phyloP scores from a whole-genome alignment of 192 early-diverging fungal species.

The Lobosporangium transversale region DNA sequence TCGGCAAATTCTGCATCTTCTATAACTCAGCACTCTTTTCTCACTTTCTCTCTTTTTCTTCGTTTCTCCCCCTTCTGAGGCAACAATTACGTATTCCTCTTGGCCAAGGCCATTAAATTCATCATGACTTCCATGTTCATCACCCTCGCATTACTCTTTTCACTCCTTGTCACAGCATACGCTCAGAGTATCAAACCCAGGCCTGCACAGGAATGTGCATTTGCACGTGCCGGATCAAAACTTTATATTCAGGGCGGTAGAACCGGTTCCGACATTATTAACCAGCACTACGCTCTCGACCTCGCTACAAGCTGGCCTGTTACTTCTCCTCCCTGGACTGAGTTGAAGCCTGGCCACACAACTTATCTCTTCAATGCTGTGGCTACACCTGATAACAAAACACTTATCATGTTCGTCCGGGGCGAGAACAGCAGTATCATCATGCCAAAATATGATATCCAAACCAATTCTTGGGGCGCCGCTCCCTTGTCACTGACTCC shows the following conservation, averaged over 20 bases:
- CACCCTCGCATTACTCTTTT: not conserved
- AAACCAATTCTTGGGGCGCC: slow-evolving; percentile 9
- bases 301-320: slow-evolving; percentile 14
- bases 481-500: not conserved
- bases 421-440: slow-evolving; percentile 1
- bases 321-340: slow-evolving; percentile 16
- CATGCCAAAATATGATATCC: slow-evolving; percentile 7
- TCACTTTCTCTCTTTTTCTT: not conserved
- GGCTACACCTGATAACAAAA: slow-evolving; percentile 11
- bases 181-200: not conserved
- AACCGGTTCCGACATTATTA: not conserved
- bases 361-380: not conserved
- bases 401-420: not conserved
- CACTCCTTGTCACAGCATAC: not conserved
- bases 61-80: not conserved
- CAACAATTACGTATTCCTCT: not conserved
- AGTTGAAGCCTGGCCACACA: not conserved
- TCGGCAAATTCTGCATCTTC: no score
- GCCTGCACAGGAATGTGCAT: slow-evolving; percentile 15
- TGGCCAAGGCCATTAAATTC: no score
- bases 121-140: not conserved
- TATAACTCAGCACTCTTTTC: no score
- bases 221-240: slow-evolving; percentile 4
- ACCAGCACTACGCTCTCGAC: slow-evolving; percentile 15
- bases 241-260: slow-evolving; percentile 18